These are phyloP conservation scores for Termitomyces heimii DNA, from an alignment of 768 basidiomycete genomes.

Conservation along the genomic window DNA sequence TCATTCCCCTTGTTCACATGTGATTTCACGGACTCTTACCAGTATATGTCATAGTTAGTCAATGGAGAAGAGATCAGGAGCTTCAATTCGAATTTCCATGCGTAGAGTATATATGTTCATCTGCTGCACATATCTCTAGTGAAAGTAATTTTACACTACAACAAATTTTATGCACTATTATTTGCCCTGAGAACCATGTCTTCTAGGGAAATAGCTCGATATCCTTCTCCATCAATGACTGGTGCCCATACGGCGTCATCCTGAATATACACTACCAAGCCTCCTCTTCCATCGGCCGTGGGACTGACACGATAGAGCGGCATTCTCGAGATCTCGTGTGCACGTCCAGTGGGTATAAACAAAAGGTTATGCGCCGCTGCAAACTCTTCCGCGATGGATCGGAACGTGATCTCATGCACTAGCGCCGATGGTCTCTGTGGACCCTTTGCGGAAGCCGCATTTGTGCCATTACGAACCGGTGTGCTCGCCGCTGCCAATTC, in stretches of 20 bases:
- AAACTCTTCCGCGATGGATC: slow-evolving; percentile 87
- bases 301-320: slow-evolving; percentile 81
- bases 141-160: neutral
- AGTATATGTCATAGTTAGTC: neutral
- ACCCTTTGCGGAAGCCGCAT: slow-evolving; percentile 22
- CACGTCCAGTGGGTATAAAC: slow-evolving; percentile 83
- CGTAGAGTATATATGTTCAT: neutral
- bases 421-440: slow-evolving; percentile 40
- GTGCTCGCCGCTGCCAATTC: slow-evolving; percentile 32
- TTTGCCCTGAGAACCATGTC: slow-evolving; percentile 77
- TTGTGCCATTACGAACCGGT: slow-evolving; percentile 18
- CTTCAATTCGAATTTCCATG: neutral
- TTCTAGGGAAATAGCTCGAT: slow-evolving; percentile 77
- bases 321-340: slow-evolving; percentile 82
- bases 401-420: slow-evolving; percentile 85
- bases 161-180: slow-evolving; percentile 4
- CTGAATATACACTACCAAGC: slow-evolving; percentile 81
- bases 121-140: neutral
- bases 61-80: neutral
- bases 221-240: slow-evolving; percentile 47
- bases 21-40: neutral
- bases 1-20: neutral
- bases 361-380: slow-evolving; percentile 82
- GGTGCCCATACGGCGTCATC: slow-evolving; percentile 94
- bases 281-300: slow-evolving; percentile 78